A percentile compares a stretch with the other conserved stretches of the same genome.
These are phyloP conservation scores for Talaromyces sp. DNA, from an alignment of 2,329 filamentous ascomycete genomes.

Conservation along the genomic window DNA sequence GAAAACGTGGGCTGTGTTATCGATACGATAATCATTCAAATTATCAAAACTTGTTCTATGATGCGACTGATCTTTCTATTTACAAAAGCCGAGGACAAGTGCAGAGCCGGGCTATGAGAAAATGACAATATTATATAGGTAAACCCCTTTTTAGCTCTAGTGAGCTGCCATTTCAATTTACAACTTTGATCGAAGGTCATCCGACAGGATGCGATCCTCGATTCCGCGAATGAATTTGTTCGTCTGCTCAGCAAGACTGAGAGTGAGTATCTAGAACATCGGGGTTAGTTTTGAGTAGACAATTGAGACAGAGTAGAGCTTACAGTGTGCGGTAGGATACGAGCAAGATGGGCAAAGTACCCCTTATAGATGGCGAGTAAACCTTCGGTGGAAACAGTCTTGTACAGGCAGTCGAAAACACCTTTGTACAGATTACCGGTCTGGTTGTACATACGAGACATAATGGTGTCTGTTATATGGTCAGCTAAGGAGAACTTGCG, in stretches of 20 bases:
- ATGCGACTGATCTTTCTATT: not conserved
- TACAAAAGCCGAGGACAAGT: not conserved
- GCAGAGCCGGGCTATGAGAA: not conserved
- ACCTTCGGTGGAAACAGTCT: slow-evolving; percentile 89
- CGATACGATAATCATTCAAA: not conserved
- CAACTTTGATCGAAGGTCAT: slow-evolving; percentile 47
- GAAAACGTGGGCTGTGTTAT: not conserved
- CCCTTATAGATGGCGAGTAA: slow-evolving; percentile 95
- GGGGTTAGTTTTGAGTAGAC: not conserved
- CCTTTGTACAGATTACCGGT: slow-evolving; percentile 94
- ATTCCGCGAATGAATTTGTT: slow-evolving; percentile 84
- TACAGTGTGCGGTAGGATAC: slow-evolving; percentile 89
- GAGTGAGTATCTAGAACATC: slow-evolving; percentile 67
- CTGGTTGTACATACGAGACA: slow-evolving; percentile 98
- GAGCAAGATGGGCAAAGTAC: slow-evolving; percentile 87
- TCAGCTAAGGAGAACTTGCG: slow-evolving; percentile 9
- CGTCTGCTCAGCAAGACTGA: slow-evolving; percentile 93
- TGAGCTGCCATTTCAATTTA: slow-evolving; percentile 27
- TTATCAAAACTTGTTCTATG: not conserved
- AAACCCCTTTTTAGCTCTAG: not conserved
- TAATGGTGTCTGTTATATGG: slow-evolving; percentile 71
- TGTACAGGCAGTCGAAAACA: slow-evolving; percentile 85
- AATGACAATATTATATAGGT: not conserved
- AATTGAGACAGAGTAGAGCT: slow-evolving; percentile 25
- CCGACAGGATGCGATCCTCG: slow-evolving; percentile 59